These are phyloP conservation scores for Thuja plicata DNA, from an alignment of 83 land plant species.

Conservation along the genomic window DNA sequence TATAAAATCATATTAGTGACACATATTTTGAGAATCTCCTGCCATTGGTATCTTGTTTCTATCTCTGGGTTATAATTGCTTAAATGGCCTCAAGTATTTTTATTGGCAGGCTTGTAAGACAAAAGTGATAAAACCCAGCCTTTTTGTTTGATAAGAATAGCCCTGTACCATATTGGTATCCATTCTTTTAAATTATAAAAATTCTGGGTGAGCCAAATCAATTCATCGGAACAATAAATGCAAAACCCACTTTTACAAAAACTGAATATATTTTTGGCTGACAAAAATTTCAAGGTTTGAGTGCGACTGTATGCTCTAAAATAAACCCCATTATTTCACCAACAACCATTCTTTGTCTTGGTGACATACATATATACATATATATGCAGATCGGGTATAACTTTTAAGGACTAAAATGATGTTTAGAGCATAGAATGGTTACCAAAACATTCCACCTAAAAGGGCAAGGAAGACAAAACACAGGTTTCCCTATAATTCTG, in stretches of 20 bases:
- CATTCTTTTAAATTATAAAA: neutral
- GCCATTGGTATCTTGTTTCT: neutral
- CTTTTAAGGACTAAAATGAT: too few relatives aligned
- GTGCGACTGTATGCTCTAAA: neutral
- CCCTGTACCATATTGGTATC: neutral
- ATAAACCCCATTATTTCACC: neutral
- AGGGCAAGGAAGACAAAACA: too few relatives aligned
- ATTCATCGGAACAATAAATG: neutral
- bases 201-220: neutral
- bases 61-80: neutral
- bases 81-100: neutral
- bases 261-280: neutral
- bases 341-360: neutral
- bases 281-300: neutral
- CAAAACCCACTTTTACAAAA: neutral
- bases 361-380: neutral
- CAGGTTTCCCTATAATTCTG: too few relatives aligned
- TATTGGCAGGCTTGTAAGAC: neutral
- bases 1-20: neutral
- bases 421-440: too few relatives aligned
- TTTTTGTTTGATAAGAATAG: neutral
- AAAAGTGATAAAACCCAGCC: neutral
- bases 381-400: neutral
- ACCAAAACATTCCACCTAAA: too few relatives aligned
- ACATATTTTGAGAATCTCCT: neutral